These are phyloP conservation scores for Echeveria elegans DNA, from an alignment of 164 flowering plant species.

Conservation along the genomic window DNA sequence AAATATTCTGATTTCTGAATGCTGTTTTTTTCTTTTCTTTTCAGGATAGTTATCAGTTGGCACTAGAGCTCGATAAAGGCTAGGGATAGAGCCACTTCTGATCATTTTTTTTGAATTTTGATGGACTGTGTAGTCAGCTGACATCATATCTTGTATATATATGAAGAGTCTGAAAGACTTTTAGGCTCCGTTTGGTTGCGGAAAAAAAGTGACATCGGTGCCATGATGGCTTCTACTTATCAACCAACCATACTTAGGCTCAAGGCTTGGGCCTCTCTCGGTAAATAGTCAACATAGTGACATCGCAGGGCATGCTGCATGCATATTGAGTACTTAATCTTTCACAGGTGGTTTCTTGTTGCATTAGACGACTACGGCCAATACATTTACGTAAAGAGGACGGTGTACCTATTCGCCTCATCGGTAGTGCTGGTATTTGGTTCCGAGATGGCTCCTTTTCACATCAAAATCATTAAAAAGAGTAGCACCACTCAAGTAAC, in stretches of 20 bases:
- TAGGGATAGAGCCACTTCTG: slow-evolving; percentile 18
- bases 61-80: slow-evolving; percentile 82
- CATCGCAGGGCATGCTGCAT: neutral
- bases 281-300: neutral
- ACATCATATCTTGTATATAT: neutral
- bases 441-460: neutral
- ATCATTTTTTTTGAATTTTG: no score
- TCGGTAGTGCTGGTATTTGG: slow-evolving; percentile 47
- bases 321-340: neutral
- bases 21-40: neutral
- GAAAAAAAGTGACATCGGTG: slow-evolving; percentile 3
- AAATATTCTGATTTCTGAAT: neutral
- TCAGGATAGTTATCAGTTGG: slow-evolving; percentile 89
- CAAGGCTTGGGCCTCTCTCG: neutral
- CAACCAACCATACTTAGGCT: neutral
- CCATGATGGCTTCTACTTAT: neutral
- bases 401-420: slow-evolving; percentile 29
- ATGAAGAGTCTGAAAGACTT: neutral
- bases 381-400: slow-evolving; percentile 58
- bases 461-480: neutral
- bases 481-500: neutral
- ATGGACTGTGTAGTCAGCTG: neutral
- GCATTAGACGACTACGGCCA: slow-evolving; percentile 42
- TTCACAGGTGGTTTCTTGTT: slow-evolving; percentile 72
- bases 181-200: neutral